Base-by-base conservation (phyloP, 805 yeast species). In the Lachancea meyersii region DNA sequence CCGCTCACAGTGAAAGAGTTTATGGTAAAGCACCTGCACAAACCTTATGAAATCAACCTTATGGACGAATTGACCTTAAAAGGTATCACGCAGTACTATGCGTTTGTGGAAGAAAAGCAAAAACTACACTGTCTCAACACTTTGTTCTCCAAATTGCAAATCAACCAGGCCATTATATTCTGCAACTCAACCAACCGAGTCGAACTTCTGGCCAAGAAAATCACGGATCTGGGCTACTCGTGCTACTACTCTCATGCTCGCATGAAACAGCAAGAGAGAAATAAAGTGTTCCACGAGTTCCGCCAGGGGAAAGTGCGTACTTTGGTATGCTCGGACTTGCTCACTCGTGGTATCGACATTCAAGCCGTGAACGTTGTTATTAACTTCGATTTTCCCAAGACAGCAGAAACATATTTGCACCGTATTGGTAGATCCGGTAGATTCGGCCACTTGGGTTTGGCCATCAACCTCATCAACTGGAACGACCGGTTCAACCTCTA, bases 371-470 rank as follows among this genome's bases (percentile, higher is more conserved):
- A 93, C 61, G 97, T 93, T 36, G 98, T 93, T 38, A 86, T 93
- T 58, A 93, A 93, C 70, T 93, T 93, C 64, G 98, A 93, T 66
- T 93, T 93, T 82, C 98, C 98, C 48, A 91, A 91, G 66, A 87
- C 83, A 41, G 97, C 97, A 6, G 98, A 93, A 67, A 93, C 97
- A 31, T 93, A 93, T 64, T 76, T 93, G 55, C 98, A 93, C 71
- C 85, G 97, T 76, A 93, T 91, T 55, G 97, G 97, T 75, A 87
- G 98, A 73, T 88, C 97, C 6, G 97, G 98, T 54, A 86, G 98
- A 74, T 93, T 86, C 60, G 98, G 98, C 52, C 98, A 93, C 65
- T 79, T 89, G 61, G 98, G 98, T 74, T 76, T 93, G 62, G 98
- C 98, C 24, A 88, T 93, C 60, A 93, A 93, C 69, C 77, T 93